Conservation (phyloP, 2,329 filamentous ascomycete genomes). For the Aspergillus felis region DNA sequence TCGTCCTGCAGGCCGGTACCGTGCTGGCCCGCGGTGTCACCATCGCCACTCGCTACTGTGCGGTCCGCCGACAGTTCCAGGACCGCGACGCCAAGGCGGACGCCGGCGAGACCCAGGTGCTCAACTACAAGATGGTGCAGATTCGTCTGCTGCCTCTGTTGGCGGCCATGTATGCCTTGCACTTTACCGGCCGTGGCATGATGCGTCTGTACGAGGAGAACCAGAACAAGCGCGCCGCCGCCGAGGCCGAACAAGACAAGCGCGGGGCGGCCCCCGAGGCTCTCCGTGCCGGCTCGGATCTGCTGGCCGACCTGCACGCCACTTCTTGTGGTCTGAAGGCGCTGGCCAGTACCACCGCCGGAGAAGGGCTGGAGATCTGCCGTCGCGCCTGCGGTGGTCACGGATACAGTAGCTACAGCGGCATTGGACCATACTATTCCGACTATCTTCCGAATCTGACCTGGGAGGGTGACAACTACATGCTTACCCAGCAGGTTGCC, state of each 20-base stretch:
- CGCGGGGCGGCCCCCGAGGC: slow-evolving; percentile 66
- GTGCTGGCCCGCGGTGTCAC: slow-evolving; percentile 72
- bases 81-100: slow-evolving; percentile 63
- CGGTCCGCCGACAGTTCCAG: slow-evolving; percentile 73
- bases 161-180: slow-evolving; percentile 71
- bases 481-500: slow-evolving; percentile 75
- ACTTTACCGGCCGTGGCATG: slow-evolving; percentile 75
- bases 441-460: slow-evolving; percentile 70
- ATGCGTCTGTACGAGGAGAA: slow-evolving; percentile 69
- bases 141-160: slow-evolving; percentile 68
- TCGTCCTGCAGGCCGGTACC: slow-evolving; percentile 68
- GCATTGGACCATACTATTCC: slow-evolving; percentile 71
- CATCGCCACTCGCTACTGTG: slow-evolving; percentile 70
- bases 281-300: slow-evolving; percentile 60
- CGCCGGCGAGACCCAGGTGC: slow-evolving; percentile 66
- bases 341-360: slow-evolving; percentile 66
- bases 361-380: slow-evolving; percentile 70
- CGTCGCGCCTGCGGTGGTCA: slow-evolving; percentile 73
- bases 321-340: slow-evolving; percentile 75
- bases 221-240: slow-evolving; percentile 59
- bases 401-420: slow-evolving; percentile 70
- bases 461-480: slow-evolving; percentile 79
- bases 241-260: slow-evolving; percentile 41
- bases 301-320: slow-evolving; percentile 70
- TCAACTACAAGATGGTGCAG: slow-evolving; percentile 80